Base-by-base conservation (phyloP, 331 rosid genomes). In the Quercus tomentella region DNA sequence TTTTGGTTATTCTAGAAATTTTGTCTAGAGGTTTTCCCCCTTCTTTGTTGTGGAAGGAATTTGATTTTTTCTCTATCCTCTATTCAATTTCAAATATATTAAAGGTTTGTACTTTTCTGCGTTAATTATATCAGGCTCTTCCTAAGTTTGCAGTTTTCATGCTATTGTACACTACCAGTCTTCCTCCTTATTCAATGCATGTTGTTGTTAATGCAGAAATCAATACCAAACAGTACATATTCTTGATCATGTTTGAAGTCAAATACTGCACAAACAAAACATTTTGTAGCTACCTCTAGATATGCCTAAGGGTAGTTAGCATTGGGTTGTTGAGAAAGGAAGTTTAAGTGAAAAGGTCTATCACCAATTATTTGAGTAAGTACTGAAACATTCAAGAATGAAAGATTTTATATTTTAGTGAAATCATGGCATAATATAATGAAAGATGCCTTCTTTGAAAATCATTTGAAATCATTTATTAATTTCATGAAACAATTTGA, bases 21-120 rank as follows among this genome's bases (percentile, higher is more conserved):
- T 71, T 82, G 62, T 77, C 75, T 12, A 58, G 67, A 43, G 74
- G 66, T 45, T 23, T 30, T 62, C 62, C 66, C 49, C 26, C 79
- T 6, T 57, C 33, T 55, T 49, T 66, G 60, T 87, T 75, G 70
- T 54, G 15, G 75, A 82, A 86, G 87, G 75, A 73, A 58, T 78
- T 81, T 82, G 81, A 77, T 85, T 86, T 63, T 84, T 76, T 78
- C 62, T 76, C 82, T 66, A 56, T 45, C 75, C 56, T 61, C 70
- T 51, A 21, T 55, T 45, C 56, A 45, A 15, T 58, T 75, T 3
- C 71, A 58, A 23, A 23, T 41, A 20, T 43, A 20, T 63, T 33
- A 33, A 79, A 35, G 60, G 35, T n/a, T n/a, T 43, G 69, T 23
- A 62, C 67, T 76, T 76, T 70, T 26, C 72, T 37, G 77, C 79